Percentiles rank a stretch among this genome's conserved stretches.
Evolutionary conservation across 768 basidiomycete species (phyloP).

Genomic region (Daedaleopsis sinensis): DNA sequence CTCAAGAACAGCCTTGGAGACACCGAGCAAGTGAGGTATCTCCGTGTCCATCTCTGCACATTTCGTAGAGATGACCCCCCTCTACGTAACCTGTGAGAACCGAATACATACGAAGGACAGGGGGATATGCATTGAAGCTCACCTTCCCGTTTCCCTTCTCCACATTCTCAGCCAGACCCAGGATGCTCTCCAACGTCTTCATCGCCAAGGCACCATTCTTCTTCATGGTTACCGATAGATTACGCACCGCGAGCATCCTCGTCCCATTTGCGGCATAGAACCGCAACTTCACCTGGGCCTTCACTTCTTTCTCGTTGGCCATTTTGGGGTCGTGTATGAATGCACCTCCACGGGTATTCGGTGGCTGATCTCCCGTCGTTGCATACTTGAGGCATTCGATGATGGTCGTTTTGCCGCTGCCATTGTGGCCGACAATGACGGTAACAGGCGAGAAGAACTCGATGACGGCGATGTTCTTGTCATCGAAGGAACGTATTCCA

Average conservation of each 20-base stretch:
- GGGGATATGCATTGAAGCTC: slow-evolving; percentile 1
- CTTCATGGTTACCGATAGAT: slow-evolving; percentile 91
- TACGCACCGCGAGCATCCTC: slow-evolving; percentile 88
- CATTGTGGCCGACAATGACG: slow-evolving; percentile 98
- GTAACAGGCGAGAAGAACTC: slow-evolving; percentile 98
- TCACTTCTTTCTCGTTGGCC: slow-evolving; percentile 99
- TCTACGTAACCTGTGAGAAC: slow-evolving; percentile 42
- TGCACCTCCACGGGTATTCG: slow-evolving; percentile 97
- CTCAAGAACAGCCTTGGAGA: slow-evolving; percentile 97
- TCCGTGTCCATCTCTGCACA: slow-evolving; percentile 96
- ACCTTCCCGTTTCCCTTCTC: slow-evolving; percentile 80
- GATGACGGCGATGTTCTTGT: slow-evolving; percentile 90
- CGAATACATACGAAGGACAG: not conserved
- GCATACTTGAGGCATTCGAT: slow-evolving; percentile 99
- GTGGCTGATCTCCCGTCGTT: slow-evolving; percentile 96
- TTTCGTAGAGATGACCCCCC: slow-evolving; percentile 92
- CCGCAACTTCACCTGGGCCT: slow-evolving; percentile 95
- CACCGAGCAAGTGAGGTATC: slow-evolving; percentile 91
- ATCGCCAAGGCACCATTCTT: slow-evolving; percentile 87
- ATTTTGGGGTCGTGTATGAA: slow-evolving; percentile 99
- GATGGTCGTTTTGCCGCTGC: slow-evolving; percentile 97
- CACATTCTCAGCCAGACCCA: slow-evolving; percentile 71
- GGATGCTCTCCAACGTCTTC: slow-evolving; percentile 95
- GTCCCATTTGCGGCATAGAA: slow-evolving; percentile 90
- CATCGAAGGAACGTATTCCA: slow-evolving; percentile 94